Percentiles rank a stretch among this genome's conserved stretches.
phyloP scores from a whole-genome alignment of 2,329 filamentous ascomycete genomes.

The Lasiodiplodia sp. region DNA sequence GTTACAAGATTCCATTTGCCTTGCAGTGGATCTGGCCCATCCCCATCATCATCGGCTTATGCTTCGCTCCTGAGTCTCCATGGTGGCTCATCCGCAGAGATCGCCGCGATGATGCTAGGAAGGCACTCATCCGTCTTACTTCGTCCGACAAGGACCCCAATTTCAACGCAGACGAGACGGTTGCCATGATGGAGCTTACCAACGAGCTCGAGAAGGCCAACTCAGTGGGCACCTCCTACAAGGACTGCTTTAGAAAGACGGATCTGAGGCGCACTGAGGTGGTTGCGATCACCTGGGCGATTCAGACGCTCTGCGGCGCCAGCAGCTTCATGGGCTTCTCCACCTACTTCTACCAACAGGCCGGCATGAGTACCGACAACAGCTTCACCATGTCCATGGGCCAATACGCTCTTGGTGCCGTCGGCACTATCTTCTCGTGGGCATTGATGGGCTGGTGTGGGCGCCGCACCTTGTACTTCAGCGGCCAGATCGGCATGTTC shows the following conservation, averaged over 20 bases:
- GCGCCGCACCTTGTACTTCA: slow-evolving; percentile 74
- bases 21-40: slow-evolving; percentile 79
- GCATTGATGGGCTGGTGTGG: slow-evolving; percentile 80
- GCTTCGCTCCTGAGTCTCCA: slow-evolving; percentile 72
- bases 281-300: slow-evolving; percentile 58
- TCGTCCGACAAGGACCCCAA: slow-evolving; percentile 49
- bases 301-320: slow-evolving; percentile 51
- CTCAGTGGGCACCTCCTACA: slow-evolving; percentile 73
- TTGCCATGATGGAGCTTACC: slow-evolving; percentile 91
- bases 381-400: slow-evolving; percentile 59
- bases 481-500: slow-evolving; percentile 64
- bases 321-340: slow-evolving; percentile 54
- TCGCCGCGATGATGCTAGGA: slow-evolving; percentile 68
- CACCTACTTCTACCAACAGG: slow-evolving; percentile 57
- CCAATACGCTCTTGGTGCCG: slow-evolving; percentile 70
- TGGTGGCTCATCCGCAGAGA: slow-evolving; percentile 76
- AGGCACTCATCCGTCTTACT: slow-evolving; percentile 69
- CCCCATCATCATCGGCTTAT: slow-evolving; percentile 69
- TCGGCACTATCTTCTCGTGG: slow-evolving; percentile 81
- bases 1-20: slow-evolving; percentile 70
- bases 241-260: slow-evolving; percentile 81
- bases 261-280: slow-evolving; percentile 80
- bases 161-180: slow-evolving; percentile 65
- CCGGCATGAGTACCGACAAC: slow-evolving; percentile 51
- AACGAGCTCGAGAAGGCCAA: slow-evolving; percentile 80